Evolutionary conservation across 78 protist species (phyloP).

Genomic region (Cavenderia fasciculata): DNA sequence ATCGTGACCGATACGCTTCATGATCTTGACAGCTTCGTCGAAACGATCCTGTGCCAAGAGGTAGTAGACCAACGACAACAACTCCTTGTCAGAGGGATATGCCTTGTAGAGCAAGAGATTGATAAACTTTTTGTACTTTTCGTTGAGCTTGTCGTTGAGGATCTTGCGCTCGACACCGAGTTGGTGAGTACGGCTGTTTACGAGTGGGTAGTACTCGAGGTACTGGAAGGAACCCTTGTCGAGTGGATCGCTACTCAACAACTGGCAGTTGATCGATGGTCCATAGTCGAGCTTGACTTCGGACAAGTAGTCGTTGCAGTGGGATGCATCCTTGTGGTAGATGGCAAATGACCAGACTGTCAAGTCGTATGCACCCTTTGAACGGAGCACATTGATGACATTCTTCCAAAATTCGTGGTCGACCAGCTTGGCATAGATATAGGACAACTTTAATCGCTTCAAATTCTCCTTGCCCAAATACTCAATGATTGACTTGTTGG

Average conservation of each 20-base stretch:
- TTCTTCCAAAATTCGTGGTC: slow-evolving; percentile 28
- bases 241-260: slow-evolving; percentile 9
- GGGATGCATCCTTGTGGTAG: background rate
- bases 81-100: slow-evolving; percentile 45
- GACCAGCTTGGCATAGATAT: slow-evolving; percentile 10
- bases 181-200: slow-evolving; percentile 63
- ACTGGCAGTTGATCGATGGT: slow-evolving; percentile 3
- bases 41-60: slow-evolving; percentile 62
- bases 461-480: slow-evolving; percentile 29
- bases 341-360: slow-evolving; percentile 26
- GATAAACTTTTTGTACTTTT: slow-evolving; percentile 18
- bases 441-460: background rate
- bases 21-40: slow-evolving; percentile 30
- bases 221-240: background rate
- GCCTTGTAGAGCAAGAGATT: slow-evolving; percentile 12
- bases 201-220: slow-evolving; percentile 71
- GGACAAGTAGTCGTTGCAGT: slow-evolving; percentile 12
- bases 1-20: slow-evolving; percentile 53
- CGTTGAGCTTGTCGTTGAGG: slow-evolving; percentile 33
- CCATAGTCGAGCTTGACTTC: too few species aligned
- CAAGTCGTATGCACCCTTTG: slow-evolving; percentile 11
- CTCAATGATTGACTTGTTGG: slow-evolving; percentile 12
- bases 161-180: slow-evolving; percentile 56
- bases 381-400: slow-evolving; percentile 8
- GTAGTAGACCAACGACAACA: slow-evolving; percentile 49